phyloP scores from a whole-genome alignment of 2,329 filamentous ascomycete genomes.

The Fusarium coffeatum region DNA sequence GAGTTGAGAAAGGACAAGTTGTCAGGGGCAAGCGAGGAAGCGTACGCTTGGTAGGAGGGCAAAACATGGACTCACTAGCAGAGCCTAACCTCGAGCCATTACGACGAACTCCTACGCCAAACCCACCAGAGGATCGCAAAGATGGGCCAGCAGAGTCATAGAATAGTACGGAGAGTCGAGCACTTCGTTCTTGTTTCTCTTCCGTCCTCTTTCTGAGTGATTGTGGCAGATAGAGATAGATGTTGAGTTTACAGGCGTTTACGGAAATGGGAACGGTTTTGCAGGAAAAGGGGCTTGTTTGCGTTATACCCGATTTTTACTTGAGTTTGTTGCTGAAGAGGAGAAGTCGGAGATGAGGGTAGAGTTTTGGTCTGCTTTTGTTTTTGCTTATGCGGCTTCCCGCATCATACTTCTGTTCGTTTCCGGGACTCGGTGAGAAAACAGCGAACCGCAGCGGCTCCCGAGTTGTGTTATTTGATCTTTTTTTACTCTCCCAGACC shows the following conservation, averaged over 20 bases:
- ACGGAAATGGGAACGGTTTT: constrained; percentile 29
- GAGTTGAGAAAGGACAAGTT: constrained; percentile 80
- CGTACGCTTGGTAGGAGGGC: constrained; percentile 66
- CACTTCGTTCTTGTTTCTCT: neutral
- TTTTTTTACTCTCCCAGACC: constrained; percentile 16
- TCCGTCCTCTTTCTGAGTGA: constrained; percentile 15
- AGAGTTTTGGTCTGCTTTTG: constrained; percentile 27
- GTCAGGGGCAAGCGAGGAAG: constrained; percentile 75
- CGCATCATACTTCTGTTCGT: constrained; percentile 30
- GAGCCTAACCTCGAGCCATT: constrained; percentile 56
- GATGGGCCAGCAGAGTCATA: constrained; percentile 33
- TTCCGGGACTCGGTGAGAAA: constrained; percentile 30
- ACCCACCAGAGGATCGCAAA: constrained; percentile 40
- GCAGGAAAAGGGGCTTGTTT: constrained; percentile 42
- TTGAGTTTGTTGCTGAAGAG: constrained; percentile 44
- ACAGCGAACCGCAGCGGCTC: constrained; percentile 25
- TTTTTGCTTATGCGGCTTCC: constrained; percentile 31
- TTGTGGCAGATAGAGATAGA: constrained; percentile 17
- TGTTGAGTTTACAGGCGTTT: constrained; percentile 37
- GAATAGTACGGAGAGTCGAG: constrained; percentile 6
- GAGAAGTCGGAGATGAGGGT: constrained; percentile 19
- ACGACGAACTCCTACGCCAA: constrained; percentile 52
- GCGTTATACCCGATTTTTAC: constrained; percentile 50
- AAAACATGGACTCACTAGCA: constrained; percentile 53
- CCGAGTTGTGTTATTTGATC: constrained; percentile 35